Evolutionary conservation across 2,329 filamentous ascomycete genomes (phyloP), one percentile per base, ranked within the genome.

Genomic region (Chaetomium olivaceum): DNA sequence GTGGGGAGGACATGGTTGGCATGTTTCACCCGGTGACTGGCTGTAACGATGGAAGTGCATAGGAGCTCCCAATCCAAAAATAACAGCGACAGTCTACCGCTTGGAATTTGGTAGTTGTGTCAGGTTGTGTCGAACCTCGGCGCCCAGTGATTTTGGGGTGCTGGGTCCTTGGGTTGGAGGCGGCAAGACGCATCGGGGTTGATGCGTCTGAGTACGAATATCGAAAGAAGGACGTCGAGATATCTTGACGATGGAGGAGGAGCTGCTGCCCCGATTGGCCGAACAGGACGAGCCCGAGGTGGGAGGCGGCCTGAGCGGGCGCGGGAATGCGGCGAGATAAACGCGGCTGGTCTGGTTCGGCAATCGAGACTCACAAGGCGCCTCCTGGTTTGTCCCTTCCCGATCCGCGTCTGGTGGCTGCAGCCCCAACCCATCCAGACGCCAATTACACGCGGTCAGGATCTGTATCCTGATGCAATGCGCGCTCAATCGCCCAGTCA

Each of bases 381-480:
- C 6, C 21, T 51, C 19, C 29, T 57, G 27, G 51, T 36, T 57
- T 56, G 36, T 33, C 51, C 33, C 16, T 46, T 48, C 52, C 51
- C 27, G 36, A 23, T 16, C 60, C 36, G 39, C 36, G 60, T 50
- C 19, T 50, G 60, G 50, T 55, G 51, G 59, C 59, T 62, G 60
- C 52, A 50, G 39, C 52, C 52, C 27, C 46, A 23, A 46, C 50
- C 16, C 16, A 9, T 14, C 56, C 29, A 23, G 25, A 29, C 62
- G 36, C 62, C 62, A 64, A 59, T 64, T 21, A 55, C n/a, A 59
- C 31, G 48, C 56, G 11, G 56, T 52, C 62, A 64, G 62, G 56
- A 31, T 19, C 31, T 46, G 31, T 8, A 23, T 23, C 56, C 62
- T 58, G 55, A 43, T 50, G 52, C 43, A 36, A 21, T 43, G 39